phyloP scores from a whole-genome alignment of 2,329 filamentous ascomycete genomes.

The Paracoccidioides brasiliensis region DNA sequence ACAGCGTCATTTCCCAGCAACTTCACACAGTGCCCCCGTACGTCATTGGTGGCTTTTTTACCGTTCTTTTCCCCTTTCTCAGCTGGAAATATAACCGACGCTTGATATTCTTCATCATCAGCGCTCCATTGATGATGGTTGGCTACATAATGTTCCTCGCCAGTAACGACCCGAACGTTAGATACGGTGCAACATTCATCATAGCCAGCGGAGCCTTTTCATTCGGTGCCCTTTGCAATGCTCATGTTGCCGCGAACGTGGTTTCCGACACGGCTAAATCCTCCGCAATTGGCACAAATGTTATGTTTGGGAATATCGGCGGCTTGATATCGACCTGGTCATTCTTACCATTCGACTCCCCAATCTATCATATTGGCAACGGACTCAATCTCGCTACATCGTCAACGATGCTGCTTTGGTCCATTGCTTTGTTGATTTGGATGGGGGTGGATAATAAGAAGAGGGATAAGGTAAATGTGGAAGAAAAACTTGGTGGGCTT shows the following conservation, averaged over 20 bases:
- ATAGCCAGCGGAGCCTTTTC: conserved; percentile 8
- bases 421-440: conserved; percentile 42
- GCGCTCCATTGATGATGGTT: conserved; percentile 2
- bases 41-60: conserved; percentile 6
- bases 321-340: conserved; percentile 10
- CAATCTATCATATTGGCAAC: conserved; percentile 58
- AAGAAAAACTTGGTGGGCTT: conserved; percentile 43
- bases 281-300: conserved; percentile 9
- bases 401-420: conserved; percentile 42
- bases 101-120: conserved; percentile 5
- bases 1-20: conserved; percentile 24
- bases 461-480: conserved; percentile 42
- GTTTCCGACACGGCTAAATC: conserved; percentile 8
- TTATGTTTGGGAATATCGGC: conserved; percentile 8
- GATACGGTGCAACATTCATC: conserved; percentile 8
- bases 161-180: conserved; percentile 2
- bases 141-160: conserved; percentile 10
- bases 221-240: conserved; percentile 5
- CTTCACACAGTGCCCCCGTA: conserved; percentile 11
- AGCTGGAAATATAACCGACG: conserved; percentile 7
- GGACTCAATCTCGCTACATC: conserved; percentile 54
- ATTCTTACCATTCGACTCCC: conserved; percentile 35
- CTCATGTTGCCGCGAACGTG: conserved; percentile 8
- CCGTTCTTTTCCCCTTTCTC: conserved; percentile 6
- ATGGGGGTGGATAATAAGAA: conserved; percentile 51